Conservation (phyloP, 257 asterid genomes). For the Solanum appendiculatum region DNA sequence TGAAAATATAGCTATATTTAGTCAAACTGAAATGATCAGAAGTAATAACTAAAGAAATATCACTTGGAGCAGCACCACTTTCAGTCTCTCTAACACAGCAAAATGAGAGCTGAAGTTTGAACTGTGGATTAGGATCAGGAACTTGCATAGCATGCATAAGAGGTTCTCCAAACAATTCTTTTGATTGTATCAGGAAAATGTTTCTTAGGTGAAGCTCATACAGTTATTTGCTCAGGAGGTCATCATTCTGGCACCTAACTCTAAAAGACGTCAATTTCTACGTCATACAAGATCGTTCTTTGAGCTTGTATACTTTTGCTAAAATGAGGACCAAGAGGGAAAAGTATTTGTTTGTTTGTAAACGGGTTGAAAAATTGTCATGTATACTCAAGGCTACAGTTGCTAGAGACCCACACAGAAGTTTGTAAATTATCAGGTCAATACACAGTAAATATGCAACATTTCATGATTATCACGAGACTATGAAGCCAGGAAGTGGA, state of each 20-base stretch:
- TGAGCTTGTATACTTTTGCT: not conserved
- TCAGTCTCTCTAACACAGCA: not conserved
- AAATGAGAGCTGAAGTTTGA: not conserved
- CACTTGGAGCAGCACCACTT: not conserved
- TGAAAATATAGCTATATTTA: slow-evolving; percentile 10
- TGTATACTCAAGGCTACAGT: not conserved
- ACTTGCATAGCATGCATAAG: not conserved
- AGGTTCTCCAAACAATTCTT: not conserved
- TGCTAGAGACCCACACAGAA: not conserved
- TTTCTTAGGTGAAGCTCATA: not conserved
- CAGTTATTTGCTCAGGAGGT: not conserved
- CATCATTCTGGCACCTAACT: not conserved
- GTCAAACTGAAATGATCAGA: not conserved
- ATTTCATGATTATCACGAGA: not conserved
- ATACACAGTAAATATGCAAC: not conserved
- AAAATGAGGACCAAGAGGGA: not conserved
- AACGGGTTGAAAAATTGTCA: not conserved
- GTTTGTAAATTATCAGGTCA: not conserved
- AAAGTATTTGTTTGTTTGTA: not conserved
- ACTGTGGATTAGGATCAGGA: not conserved
- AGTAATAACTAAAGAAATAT: not conserved
- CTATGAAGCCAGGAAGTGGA: not conserved
- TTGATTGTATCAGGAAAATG: not conserved
- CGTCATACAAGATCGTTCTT: not conserved
- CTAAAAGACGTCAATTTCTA: not conserved